Evolutionary conservation across 2,329 filamentous ascomycete genomes (phyloP).

Genomic region (Aspergillus sclerotialis): DNA sequence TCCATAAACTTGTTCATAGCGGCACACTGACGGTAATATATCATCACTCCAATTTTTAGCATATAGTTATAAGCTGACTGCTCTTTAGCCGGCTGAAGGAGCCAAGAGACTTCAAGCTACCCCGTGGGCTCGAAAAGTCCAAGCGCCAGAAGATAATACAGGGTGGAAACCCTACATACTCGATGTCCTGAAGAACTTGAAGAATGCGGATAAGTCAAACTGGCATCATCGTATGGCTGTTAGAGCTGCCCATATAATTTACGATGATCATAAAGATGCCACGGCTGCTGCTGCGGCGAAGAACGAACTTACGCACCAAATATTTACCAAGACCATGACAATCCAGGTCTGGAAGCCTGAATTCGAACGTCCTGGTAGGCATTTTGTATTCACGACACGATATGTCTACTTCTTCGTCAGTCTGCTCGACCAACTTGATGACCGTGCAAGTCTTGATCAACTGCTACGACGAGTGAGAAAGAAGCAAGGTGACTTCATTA

Average conservation of each 20-base stretch:
- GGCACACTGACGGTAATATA: conserved; percentile 36
- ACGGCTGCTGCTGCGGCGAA: conserved; percentile 57
- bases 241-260: conserved; percentile 58
- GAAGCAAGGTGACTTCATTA: conserved; percentile 67
- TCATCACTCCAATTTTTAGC: conserved; percentile 17
- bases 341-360: conserved; percentile 95
- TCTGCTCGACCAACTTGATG: conserved; percentile 66
- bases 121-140: conserved; percentile 48
- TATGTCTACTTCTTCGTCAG: conserved; percentile 78
- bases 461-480: conserved; percentile 73
- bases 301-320: conserved; percentile 70
- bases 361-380: conserved; percentile 72
- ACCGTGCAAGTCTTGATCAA: conserved; percentile 68
- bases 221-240: conserved; percentile 92
- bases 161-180: conserved; percentile 57
- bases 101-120: conserved; percentile 46
- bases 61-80: conserved; percentile 22
- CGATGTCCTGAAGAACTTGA: conserved; percentile 50
- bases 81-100: conserved; percentile 37
- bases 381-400: conserved; percentile 84
- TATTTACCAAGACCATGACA: conserved; percentile 91
- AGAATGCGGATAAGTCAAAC: conserved; percentile 76
- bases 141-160: conserved; percentile 42
- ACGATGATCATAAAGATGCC: conserved; percentile 48
- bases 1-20: conserved; percentile 69